Evolutionary conservation across 768 basidiomycete genomes (phyloP).

Genomic region (Termitomyces sp.): DNA sequence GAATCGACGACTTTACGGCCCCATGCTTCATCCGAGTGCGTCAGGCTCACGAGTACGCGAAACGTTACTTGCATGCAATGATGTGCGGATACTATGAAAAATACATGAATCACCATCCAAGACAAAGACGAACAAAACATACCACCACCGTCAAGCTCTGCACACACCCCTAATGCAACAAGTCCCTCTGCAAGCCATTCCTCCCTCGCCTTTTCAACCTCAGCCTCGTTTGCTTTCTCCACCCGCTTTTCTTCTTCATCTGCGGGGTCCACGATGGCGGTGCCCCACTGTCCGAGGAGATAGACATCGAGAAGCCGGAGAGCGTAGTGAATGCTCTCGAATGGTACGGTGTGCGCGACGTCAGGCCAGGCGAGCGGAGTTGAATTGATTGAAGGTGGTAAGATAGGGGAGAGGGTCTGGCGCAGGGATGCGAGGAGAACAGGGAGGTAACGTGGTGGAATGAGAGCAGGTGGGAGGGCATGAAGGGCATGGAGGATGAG

Average conservation of each 20-base stretch:
- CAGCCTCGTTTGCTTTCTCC: slow-evolving; percentile 5
- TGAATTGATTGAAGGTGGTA: slow-evolving; percentile 31
- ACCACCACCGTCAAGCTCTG: slow-evolving; percentile 30
- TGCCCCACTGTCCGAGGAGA: slow-evolving; percentile 53
- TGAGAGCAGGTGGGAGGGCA: slow-evolving; percentile 38
- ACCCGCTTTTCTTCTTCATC: slow-evolving; percentile 5
- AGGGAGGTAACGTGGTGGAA: slow-evolving; percentile 29
- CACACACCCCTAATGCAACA: slow-evolving; percentile 44
- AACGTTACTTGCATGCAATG: slow-evolving; percentile 53
- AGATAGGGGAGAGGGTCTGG: slow-evolving; percentile 23
- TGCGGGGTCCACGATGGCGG: slow-evolving; percentile 2
- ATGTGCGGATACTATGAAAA: slow-evolving; percentile 15
- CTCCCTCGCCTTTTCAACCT: slow-evolving; percentile 31
- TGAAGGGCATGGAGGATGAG: slow-evolving; percentile 48
- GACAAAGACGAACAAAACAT: slow-evolving; percentile 1
- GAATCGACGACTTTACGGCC: slow-evolving; percentile 42
- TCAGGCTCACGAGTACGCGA: slow-evolving; percentile 67
- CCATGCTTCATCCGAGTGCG: slow-evolving; percentile 59
- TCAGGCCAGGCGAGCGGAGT: slow-evolving; percentile 27
- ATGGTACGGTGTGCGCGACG: slow-evolving; percentile 17
- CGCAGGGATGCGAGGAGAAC: slow-evolving; percentile 27
- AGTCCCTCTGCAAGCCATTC: slow-evolving; percentile 44
- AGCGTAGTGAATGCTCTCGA: slow-evolving; percentile 47
- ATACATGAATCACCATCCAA: neutral
- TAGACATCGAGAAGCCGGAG: slow-evolving; percentile 58